A percentile compares a stretch with the other conserved stretches of the same genome.
Evolutionary conservation across 306 rosid species (phyloP).

Genomic region (Castanea mollissima): DNA sequence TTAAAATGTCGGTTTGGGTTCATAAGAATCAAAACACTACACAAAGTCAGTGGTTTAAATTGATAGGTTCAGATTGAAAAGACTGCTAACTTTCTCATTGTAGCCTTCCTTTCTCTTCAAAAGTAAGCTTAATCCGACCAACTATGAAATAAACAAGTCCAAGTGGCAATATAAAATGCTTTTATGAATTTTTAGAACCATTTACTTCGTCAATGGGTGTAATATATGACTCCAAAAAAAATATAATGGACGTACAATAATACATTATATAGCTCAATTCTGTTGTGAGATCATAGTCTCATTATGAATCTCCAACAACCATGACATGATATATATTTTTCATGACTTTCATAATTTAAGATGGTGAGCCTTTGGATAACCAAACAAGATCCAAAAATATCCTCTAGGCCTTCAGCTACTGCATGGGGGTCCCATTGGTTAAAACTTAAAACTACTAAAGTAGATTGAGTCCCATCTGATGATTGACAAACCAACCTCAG

Average conservation of each 20-base stretch:
- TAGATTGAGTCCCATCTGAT: neutral
- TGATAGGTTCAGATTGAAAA: neutral
- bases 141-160: conserved; percentile 1
- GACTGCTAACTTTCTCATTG: neutral
- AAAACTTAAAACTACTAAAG: neutral
- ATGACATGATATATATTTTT: no score
- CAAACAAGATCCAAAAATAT: neutral
- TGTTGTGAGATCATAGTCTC: neutral
- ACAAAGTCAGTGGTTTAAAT: neutral
- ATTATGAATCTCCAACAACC: conserved; percentile 10
- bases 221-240: neutral
- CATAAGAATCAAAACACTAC: neutral
- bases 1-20: neutral
- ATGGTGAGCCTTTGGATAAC: neutral
- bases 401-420: neutral
- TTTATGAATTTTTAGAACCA: neutral
- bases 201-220: conserved; percentile 3
- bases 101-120: neutral
- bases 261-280: neutral
- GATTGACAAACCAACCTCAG: neutral
- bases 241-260: neutral
- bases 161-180: neutral
- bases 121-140: neutral
- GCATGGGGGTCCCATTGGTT: neutral
- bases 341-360: neutral